Evolutionary conservation across 2,329 filamentous ascomycete species (phyloP).

Genomic region (Trichoderma koningiopsis): DNA sequence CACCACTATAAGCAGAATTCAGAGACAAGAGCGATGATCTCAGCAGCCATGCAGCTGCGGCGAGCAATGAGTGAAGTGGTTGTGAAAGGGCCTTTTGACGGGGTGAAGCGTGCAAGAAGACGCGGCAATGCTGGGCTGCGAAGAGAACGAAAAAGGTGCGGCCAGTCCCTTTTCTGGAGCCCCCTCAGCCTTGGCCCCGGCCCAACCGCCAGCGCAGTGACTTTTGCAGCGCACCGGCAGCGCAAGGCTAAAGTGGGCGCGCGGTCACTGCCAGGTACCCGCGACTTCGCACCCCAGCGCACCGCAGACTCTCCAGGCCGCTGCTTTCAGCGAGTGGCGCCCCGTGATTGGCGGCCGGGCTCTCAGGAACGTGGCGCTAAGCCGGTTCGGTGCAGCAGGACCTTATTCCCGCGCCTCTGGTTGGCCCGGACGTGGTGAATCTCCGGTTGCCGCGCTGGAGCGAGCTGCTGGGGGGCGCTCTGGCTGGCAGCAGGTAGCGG

Average conservation of each 20-base stretch:
- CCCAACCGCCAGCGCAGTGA: slow-evolving; percentile 8
- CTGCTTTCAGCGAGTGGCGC: background rate
- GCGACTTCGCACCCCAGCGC: background rate
- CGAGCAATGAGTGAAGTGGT: slow-evolving; percentile 5
- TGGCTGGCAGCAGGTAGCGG: slow-evolving; percentile 21
- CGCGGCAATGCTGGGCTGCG: slow-evolving; percentile 8
- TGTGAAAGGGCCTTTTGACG: background rate
- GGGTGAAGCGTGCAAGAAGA: slow-evolving; percentile 15
- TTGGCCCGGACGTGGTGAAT: slow-evolving; percentile 23
- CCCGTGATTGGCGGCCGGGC: slow-evolving; percentile 8
- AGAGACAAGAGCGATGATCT: background rate
- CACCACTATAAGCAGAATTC: slow-evolving; percentile 16
- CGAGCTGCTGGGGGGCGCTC: slow-evolving; percentile 3
- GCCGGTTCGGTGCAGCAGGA: slow-evolving; percentile 9
- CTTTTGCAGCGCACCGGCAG: background rate
- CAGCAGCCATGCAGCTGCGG: background rate
- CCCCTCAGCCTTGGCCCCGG: slow-evolving; percentile 24
- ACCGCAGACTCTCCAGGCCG: background rate
- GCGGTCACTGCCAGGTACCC: slow-evolving; percentile 5
- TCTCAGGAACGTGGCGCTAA: slow-evolving; percentile 3
- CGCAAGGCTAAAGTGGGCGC: background rate
- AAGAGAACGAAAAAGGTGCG: slow-evolving; percentile 16
- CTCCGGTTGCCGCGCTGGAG: slow-evolving; percentile 23
- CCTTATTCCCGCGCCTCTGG: background rate
- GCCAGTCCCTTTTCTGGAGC: slow-evolving; percentile 24